Percentiles rank a stretch among this genome's conserved stretches.
phyloP scores from a whole-genome alignment of 495 filamentous ascomycete genomes.

The Letharia lupina region DNA sequence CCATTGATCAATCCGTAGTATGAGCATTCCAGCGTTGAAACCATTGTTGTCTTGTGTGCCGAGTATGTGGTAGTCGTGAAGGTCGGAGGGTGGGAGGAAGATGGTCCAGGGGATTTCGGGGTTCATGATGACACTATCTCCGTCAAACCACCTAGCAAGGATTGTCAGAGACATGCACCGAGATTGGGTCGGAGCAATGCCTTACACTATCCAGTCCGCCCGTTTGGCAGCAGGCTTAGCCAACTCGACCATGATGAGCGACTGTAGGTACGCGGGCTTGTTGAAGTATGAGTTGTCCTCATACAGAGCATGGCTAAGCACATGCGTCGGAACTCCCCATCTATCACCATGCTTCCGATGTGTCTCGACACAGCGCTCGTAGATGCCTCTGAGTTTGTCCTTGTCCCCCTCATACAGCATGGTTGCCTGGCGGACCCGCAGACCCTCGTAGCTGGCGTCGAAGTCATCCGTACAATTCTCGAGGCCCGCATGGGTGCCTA shows the following conservation, averaged over 20 bases:
- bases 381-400: constrained; percentile 21
- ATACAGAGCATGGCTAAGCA: constrained; percentile 26
- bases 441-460: background rate
- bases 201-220: constrained; percentile 40
- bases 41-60: constrained; percentile 46
- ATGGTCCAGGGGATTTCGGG: constrained; percentile 41
- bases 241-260: constrained; percentile 35
- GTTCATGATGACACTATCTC: constrained; percentile 32
- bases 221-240: constrained; percentile 31
- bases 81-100: constrained; percentile 43
- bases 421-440: constrained; percentile 11
- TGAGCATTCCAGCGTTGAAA: constrained; percentile 48
- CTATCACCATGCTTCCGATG: constrained; percentile 33
- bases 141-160: constrained; percentile 40
- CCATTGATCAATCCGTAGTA: constrained; percentile 40
- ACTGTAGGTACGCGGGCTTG: constrained; percentile 36
- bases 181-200: background rate
- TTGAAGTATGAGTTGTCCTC: constrained; percentile 34
- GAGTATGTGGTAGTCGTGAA: constrained; percentile 38
- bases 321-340: constrained; percentile 36
- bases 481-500: background rate
- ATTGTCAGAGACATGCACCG: background rate
- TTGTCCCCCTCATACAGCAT: constrained; percentile 15
- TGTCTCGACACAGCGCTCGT: constrained; percentile 35
- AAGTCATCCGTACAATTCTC: constrained; percentile 4